Conservation (phyloP, 192 early-diverging fungal genomes). For the Rhizophlyctis rosea region DNA sequence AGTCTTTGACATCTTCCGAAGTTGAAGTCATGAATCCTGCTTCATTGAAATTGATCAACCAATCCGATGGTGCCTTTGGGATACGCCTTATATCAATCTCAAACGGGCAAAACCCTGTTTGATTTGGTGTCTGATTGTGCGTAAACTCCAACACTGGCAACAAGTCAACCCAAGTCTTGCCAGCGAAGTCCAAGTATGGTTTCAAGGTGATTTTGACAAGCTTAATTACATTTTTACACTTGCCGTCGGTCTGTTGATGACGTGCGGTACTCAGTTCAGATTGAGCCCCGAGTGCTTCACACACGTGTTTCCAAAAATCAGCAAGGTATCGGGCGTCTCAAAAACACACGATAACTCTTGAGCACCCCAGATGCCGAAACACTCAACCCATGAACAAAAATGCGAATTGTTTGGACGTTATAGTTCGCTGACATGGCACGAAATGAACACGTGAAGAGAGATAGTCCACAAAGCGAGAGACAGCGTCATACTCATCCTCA, state of each 20-base stretch:
- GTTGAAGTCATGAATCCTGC: no score
- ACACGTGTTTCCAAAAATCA: slow-evolving; percentile 6
- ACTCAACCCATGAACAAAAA: not conserved
- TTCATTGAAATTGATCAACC: not conserved
- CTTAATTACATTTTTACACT: slow-evolving; percentile 5
- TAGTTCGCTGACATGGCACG: not conserved
- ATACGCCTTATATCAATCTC: not conserved
- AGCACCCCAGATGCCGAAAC: not conserved
- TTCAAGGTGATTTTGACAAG: slow-evolving; percentile 11
- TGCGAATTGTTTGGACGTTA: not conserved
- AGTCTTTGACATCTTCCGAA: no score
- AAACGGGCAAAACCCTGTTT: slow-evolving; percentile 3
- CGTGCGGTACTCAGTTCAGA: slow-evolving; percentile 9
- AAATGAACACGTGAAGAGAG: not conserved
- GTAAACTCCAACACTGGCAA: slow-evolving; percentile 7
- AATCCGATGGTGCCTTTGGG: not conserved
- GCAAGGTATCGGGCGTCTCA: slow-evolving; percentile 1
- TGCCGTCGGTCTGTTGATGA: slow-evolving; percentile 24
- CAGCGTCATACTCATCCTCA: not conserved
- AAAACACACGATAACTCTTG: slow-evolving; percentile 5
- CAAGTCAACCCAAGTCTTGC: slow-evolving; percentile 13
- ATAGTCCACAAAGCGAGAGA: not conserved
- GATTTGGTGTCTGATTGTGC: slow-evolving; percentile 1
- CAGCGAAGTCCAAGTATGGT: slow-evolving; percentile 2
- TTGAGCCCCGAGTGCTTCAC: not conserved